These are phyloP conservation scores for Blastobotrys niveus DNA, from an alignment of 1,139 yeast species.

Conservation along the genomic window DNA sequence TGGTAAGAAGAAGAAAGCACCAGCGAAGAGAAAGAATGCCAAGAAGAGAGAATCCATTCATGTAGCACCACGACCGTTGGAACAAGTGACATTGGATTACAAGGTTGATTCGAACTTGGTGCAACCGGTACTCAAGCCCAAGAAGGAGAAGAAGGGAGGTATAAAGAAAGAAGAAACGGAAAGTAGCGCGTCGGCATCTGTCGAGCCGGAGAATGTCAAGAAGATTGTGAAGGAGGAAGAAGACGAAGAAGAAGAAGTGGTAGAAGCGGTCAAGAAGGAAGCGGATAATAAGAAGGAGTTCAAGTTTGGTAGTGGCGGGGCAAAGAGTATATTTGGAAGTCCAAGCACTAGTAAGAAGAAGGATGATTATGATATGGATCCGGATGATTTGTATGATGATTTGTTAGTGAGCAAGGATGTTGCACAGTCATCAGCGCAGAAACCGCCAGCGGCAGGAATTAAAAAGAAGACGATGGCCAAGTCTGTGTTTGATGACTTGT, in stretches of 20 bases:
- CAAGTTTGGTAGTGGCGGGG: constrained; percentile 15
- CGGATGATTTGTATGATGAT: constrained; percentile 28
- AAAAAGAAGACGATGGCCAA: neutral
- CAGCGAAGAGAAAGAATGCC: constrained; percentile 9
- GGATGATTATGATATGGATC: constrained; percentile 29
- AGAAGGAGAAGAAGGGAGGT: neutral
- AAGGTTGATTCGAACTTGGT: constrained; percentile 6
- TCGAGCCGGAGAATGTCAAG: constrained; percentile 7
- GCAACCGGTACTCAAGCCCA: constrained; percentile 7
- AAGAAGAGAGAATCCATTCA: constrained; percentile 8
- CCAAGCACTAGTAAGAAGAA: constrained; percentile 23
- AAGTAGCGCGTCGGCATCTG: neutral
- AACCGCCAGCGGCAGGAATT: neutral
- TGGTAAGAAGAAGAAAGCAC: constrained; percentile 18
- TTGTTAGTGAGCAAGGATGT: constrained; percentile 15
- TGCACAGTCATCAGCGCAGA: constrained; percentile 7
- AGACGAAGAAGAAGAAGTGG: neutral
- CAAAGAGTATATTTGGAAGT: constrained; percentile 28
- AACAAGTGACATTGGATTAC: constrained; percentile 10
- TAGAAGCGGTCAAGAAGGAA: neutral
- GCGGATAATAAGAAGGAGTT: constrained; percentile 9
- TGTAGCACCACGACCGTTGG: neutral
- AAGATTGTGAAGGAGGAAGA: neutral
- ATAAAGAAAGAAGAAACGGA: neutral
- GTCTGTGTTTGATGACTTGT: constrained; percentile 11